Base-by-base conservation (phyloP, 2,329 filamentous ascomycete species). In the Microcera coccophila region DNA sequence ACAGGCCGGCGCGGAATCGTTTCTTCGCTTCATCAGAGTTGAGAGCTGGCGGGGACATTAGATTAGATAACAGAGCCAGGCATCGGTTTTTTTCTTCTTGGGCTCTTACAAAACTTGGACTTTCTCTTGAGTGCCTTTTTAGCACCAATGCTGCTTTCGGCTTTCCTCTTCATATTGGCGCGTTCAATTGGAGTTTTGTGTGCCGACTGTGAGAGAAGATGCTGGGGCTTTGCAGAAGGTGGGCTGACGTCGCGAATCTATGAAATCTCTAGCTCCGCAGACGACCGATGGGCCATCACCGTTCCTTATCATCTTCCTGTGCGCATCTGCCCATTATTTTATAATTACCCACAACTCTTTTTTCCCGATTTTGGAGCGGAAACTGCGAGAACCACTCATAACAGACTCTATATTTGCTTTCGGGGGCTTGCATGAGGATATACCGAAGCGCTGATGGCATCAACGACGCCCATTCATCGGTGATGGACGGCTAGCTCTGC, bases 1-100 rank as follows among this genome's bases (percentile, higher is more conserved):
- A 87, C 29, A 89, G 76, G 4, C 79, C 82, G 40, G 75, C 70
- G 41, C 81, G 76, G 62, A 89, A 89, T 34, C 81, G 73, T 47
- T 72, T 65, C 54, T 75, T 70, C 39, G 78, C 73, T 38, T 78
- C 74, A 14, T 74, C 67, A 38, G 66, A 58, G 43, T 65, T 66
- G 50, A 79, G 62, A 43, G 69, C 76, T 78, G 39, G 14, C 33
- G 35, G 36, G 18, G 24, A 44, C 46, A 22, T 21, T 11, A 21
- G 36, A 26, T 36, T 9, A n/a, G 31, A 32, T 28, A n/a, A n/a
- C n/a, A n/a, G n/a, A n/a, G n/a, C n/a, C n/a, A n/a, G 33, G 42
- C 17, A 49, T 49, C 47, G 45, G 33, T 32, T n/a, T n/a, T n/a
- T n/a, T n/a, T n/a, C n/a, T n/a, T n/a, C n/a, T n/a, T n/a, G n/a